Evolutionary conservation across 2,329 filamentous ascomycete species (phyloP).

Genomic region (Huntiella omanensis): DNA sequence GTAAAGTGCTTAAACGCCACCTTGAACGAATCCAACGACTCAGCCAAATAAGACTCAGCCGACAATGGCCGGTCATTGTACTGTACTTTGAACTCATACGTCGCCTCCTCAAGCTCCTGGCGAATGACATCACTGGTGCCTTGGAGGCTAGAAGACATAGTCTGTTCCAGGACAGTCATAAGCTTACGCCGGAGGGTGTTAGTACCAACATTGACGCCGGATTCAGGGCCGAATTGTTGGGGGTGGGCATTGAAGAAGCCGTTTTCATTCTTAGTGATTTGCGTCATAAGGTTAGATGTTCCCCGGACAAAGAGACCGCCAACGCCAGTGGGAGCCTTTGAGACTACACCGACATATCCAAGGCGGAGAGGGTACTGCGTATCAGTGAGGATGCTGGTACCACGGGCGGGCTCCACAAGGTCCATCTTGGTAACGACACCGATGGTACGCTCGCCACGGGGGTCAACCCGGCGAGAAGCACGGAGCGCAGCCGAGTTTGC

Average conservation of each 20-base stretch:
- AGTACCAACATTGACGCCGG: conserved; percentile 63
- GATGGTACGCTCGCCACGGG: conserved; percentile 85
- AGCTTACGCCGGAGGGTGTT: conserved; percentile 79
- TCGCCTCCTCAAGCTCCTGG: conserved; percentile 88
- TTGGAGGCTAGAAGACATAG: conserved; percentile 84
- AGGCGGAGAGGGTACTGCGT: conserved; percentile 87
- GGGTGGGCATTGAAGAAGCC: conserved; percentile 74
- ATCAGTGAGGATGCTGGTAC: conserved; percentile 61
- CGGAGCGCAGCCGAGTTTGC: conserved; percentile 88
- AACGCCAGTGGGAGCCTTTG: conserved; percentile 49
- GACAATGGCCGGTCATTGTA: conserved; percentile 93
- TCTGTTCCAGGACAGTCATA: conserved; percentile 92
- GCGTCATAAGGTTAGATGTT: conserved; percentile 55
- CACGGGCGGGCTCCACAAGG: conserved; percentile 67
- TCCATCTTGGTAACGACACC: conserved; percentile 99
- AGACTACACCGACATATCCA: conserved; percentile 90
- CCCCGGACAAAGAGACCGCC: conserved; percentile 65
- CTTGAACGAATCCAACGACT: conserved; percentile 90
- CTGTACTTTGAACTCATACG: conserved; percentile 98
- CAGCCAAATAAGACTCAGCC: conserved; percentile 89
- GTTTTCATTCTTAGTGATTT: conserved; percentile 76
- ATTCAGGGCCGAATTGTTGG: conserved; percentile 54
- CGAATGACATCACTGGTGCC: conserved; percentile 81
- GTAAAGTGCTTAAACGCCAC: conserved; percentile 92
- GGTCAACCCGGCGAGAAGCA: conserved; percentile 80